A percentile compares a stretch with the other conserved stretches of the same genome.
Conservation (phyloP, 257 asterid genomes). For the Capsicum pubescens region DNA sequence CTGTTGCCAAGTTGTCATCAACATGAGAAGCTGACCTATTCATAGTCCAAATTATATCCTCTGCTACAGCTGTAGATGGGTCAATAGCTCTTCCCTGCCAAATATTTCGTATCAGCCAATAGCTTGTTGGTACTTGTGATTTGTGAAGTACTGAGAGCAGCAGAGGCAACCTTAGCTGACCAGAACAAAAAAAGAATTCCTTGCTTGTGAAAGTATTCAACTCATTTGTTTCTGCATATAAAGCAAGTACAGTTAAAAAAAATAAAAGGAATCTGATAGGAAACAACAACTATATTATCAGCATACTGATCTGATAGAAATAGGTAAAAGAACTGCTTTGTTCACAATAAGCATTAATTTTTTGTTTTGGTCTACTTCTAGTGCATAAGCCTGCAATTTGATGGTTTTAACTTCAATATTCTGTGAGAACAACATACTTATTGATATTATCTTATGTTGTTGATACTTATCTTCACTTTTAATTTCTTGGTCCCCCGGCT, state of each 20-base stretch:
- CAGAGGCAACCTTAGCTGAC: conserved; percentile 98
- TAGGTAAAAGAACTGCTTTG: conserved; percentile 94
- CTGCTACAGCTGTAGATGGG: conserved; percentile 87
- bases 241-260: conserved; percentile 24
- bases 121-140: conserved; percentile 33
- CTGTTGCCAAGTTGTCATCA: conserved; percentile 36
- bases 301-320: conserved; percentile 68
- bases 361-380: conserved; percentile 88
- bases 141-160: conserved; percentile 37
- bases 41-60: conserved; percentile 67
- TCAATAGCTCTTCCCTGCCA: conserved; percentile 79
- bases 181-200: conserved; percentile 90
- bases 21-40: conserved; percentile 43
- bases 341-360: conserved; percentile 88
- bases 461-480: no score
- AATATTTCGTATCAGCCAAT: conserved; percentile 61
- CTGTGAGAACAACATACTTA: no score
- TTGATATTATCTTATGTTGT: no score
- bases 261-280: conserved; percentile 12
- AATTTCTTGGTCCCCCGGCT: no score
- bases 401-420: no score
- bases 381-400: conserved; percentile 76
- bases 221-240: conserved; percentile 79
- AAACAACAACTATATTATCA: conserved; percentile 27
- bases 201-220: conserved; percentile 66